Evolutionary conservation across 768 basidiomycete species (phyloP), one percentile per base, ranked within the genome.

Genomic region (Gloeostereum incarnatum): DNA sequence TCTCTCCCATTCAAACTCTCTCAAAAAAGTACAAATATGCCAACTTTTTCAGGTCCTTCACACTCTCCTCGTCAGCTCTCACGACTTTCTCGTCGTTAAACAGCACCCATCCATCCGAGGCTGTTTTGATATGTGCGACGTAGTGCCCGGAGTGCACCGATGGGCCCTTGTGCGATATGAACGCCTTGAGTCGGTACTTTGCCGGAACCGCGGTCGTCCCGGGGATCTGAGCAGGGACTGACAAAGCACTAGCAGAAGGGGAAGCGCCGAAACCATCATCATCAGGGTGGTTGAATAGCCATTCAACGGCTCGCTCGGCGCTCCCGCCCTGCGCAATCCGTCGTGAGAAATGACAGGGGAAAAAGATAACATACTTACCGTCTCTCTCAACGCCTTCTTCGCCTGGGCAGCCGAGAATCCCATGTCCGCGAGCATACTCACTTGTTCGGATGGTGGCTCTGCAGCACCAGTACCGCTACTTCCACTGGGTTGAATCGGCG

Each of bases 1-100:
- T n/a, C n/a, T n/a, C n/a, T n/a, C n/a, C n/a, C n/a, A n/a, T 9
- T 41, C 10, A 71, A 30, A 66, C 57, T 58, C 68, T 72, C 66
- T 92, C 88, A 53, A 91, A 97, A 16, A 98, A 64, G 59, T 94
- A 99, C 67, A 99, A 60, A 68, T 99, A 97, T 27, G 92, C 94
- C 54, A 91, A 54, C 56, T 71, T 69, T 62, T 85, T 84, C 65
- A 97, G 61, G 40, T 78, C 75, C n/a, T 58, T 69, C 20, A 93
- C 86, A 52, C 87, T 89, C 56, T 83, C 75, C 42, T 57, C 67
- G 52, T 94, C 89, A 3, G 92, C 92, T 57, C 73, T 79, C 7
- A 96, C 92, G 3, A 93, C 92, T 63, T 92, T 94, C 62, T 93
- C 91, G 53, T 97, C 94, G 50, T 97, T 96, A 58, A 92, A 96